Percentiles rank a stretch among this genome's conserved stretches.
Evolutionary conservation across 2,329 filamentous ascomycete genomes (phyloP).

Genomic region (Botrytis elliptica): DNA sequence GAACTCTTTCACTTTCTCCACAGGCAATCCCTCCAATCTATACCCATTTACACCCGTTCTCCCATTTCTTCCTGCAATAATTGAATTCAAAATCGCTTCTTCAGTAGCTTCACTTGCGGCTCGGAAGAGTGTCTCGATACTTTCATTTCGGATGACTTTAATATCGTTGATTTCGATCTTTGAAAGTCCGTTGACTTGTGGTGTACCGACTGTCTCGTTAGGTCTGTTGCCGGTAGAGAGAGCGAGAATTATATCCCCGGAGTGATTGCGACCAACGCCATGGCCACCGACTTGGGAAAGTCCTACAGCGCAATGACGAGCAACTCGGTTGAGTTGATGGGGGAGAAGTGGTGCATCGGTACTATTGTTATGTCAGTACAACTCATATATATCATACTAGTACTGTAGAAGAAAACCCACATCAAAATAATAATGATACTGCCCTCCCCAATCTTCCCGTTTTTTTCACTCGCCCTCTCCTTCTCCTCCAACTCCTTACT

Average conservation of each 20-base stretch:
- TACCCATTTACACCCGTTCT: slow-evolving; percentile 54
- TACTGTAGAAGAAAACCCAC: slow-evolving; percentile 14
- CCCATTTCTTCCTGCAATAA: slow-evolving; percentile 58
- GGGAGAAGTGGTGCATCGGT: slow-evolving; percentile 62
- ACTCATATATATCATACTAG: accelerated
- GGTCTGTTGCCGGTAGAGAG: slow-evolving; percentile 58
- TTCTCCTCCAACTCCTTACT: slow-evolving; percentile 33
- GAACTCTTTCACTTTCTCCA: slow-evolving; percentile 39
- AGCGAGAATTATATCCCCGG: slow-evolving; percentile 66
- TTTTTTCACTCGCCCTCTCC: slow-evolving; percentile 31
- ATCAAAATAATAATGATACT: slow-evolving; percentile 60
- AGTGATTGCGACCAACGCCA: slow-evolving; percentile 53
- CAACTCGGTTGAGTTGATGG: slow-evolving; percentile 55
- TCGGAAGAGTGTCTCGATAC: slow-evolving; percentile 61
- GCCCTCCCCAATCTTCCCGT: slow-evolving; percentile 53
- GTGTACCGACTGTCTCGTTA: slow-evolving; percentile 30
- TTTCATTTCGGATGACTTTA: slow-evolving; percentile 55
- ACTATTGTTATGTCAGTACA: slow-evolving; percentile 22
- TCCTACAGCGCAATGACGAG: slow-evolving; percentile 61
- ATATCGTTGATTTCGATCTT: slow-evolving; percentile 45
- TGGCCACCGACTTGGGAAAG: slow-evolving; percentile 59
- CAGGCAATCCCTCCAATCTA: slow-evolving; percentile 50
- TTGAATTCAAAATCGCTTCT: slow-evolving; percentile 63
- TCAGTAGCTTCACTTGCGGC: slow-evolving; percentile 62
- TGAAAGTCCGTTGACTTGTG: slow-evolving; percentile 32